Evolutionary conservation across 2,329 filamentous ascomycete genomes (phyloP).

Genomic region (Fusarium ambrosium): DNA sequence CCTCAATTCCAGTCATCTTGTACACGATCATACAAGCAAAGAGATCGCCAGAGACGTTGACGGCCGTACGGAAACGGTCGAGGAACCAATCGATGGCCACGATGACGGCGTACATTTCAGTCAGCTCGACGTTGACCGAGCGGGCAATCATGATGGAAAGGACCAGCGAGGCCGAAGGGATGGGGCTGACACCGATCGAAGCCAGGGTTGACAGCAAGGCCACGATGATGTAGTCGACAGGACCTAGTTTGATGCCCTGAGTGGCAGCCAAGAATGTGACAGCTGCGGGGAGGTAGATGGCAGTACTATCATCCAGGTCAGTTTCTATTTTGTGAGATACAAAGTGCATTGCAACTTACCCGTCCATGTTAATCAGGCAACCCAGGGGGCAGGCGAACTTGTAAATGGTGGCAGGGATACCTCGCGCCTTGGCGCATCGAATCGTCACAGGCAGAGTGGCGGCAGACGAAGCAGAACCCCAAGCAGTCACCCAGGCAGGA

Average conservation of each 20-base stretch:
- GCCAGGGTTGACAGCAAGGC: constrained; percentile 63
- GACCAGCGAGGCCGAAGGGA: constrained; percentile 65
- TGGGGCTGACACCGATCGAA: constrained; percentile 67
- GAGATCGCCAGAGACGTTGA: constrained; percentile 66
- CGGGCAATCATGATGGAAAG: constrained; percentile 65
- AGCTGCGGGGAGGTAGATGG: constrained; percentile 67
- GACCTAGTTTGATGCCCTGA: constrained; percentile 59
- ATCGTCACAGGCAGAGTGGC: constrained; percentile 66
- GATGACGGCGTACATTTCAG: constrained; percentile 65
- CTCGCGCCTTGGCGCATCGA: constrained; percentile 54
- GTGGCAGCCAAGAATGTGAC: constrained; percentile 67
- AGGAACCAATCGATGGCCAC: constrained; percentile 69
- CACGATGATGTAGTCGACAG: constrained; percentile 63
- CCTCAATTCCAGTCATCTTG: constrained; percentile 45
- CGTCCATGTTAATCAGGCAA: constrained; percentile 65
- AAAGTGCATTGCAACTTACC: constrained; percentile 39
- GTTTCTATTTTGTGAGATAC: background rate
- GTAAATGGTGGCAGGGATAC: constrained; percentile 58
- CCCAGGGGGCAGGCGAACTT: constrained; percentile 64
- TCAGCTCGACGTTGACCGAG: constrained; percentile 59
- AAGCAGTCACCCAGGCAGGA: constrained; percentile 67
- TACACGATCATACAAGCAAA: constrained; percentile 49
- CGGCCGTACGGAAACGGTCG: constrained; percentile 66
- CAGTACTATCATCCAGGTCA: constrained; percentile 54
- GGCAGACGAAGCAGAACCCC: constrained; percentile 66